phyloP scores from a whole-genome alignment of 2,329 filamentous ascomycete species.

The Coniochaeta sp. region DNA sequence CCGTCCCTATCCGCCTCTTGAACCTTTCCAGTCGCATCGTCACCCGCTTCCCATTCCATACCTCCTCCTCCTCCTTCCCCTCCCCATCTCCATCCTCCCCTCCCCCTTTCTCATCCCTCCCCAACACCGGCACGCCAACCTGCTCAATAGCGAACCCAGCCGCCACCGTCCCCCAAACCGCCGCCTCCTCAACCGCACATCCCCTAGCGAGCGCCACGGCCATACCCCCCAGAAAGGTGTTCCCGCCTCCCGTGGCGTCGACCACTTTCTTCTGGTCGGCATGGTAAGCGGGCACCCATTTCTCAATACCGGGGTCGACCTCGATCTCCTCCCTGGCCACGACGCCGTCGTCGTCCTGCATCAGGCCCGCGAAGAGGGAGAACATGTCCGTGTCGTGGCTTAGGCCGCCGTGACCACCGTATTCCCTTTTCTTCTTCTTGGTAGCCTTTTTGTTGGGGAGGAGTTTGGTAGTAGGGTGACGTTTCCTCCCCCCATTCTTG shows the following conservation, averaged over 20 bases:
- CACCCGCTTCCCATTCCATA: conserved; percentile 55
- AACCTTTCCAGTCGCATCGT: conserved; percentile 47
- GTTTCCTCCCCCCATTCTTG: conserved; percentile 47
- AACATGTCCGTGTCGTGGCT: conserved; percentile 57
- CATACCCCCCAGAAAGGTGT: conserved; percentile 70
- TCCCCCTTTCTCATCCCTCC: conserved; percentile 30
- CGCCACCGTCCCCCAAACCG: conserved; percentile 71
- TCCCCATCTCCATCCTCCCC: too few species aligned
- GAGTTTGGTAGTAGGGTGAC: conserved; percentile 20
- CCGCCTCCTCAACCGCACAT: conserved; percentile 59
- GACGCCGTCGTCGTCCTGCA: conserved; percentile 45
- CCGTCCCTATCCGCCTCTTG: conserved; percentile 25
- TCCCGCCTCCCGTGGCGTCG: conserved; percentile 94
- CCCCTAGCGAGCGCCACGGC: conserved; percentile 53
- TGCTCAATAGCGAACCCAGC: conserved; percentile 95
- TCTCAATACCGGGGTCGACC: conserved; percentile 41
- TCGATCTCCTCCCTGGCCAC: conserved; percentile 52
- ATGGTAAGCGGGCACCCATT: conserved; percentile 18
- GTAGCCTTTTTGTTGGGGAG: conserved; percentile 14
- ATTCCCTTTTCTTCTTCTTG: conserved; percentile 15
- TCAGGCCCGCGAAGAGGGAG: conserved; percentile 51
- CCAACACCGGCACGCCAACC: conserved; percentile 67
- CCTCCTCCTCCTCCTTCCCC: conserved; percentile 43
- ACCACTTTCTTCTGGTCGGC: conserved; percentile 46
- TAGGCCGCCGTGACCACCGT: conserved; percentile 43